Conservation (phyloP, 768 basidiomycete species). For the Tricholoma matsutake region DNA sequence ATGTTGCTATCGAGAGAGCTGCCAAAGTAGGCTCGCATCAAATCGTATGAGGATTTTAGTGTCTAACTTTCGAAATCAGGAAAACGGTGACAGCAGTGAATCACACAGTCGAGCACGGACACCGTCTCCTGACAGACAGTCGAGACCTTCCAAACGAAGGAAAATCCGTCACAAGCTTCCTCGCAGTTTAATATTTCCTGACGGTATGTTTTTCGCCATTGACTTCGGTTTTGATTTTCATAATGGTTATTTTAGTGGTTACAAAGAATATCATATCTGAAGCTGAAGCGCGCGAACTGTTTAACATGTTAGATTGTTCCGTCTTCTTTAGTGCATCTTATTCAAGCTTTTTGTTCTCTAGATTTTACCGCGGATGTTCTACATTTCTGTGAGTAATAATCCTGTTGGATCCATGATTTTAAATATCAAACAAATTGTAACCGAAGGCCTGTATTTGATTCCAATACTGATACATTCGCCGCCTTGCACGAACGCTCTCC, state of each 20-base stretch:
- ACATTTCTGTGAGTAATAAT: slow-evolving; percentile 55
- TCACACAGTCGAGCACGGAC: slow-evolving; percentile 74
- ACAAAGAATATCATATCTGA: slow-evolving; percentile 81
- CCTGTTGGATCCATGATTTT: slow-evolving; percentile 17
- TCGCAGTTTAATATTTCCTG: slow-evolving; percentile 65
- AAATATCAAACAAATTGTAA: slow-evolving; percentile 3
- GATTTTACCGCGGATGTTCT: slow-evolving; percentile 92
- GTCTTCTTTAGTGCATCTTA: slow-evolving; percentile 7
- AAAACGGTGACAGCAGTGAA: slow-evolving; percentile 76
- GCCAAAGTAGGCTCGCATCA: slow-evolving; percentile 53
- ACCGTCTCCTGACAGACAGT: slow-evolving; percentile 66
- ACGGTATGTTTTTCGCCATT: slow-evolving; percentile 46
- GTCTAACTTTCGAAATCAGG: slow-evolving; percentile 37
- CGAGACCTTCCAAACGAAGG: slow-evolving; percentile 66
- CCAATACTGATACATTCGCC: slow-evolving; percentile 79
- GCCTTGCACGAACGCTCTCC: slow-evolving; percentile 85
- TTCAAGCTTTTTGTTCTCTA: slow-evolving; percentile 27
- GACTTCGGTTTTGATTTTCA: slow-evolving; percentile 9
- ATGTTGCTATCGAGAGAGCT: slow-evolving; percentile 77
- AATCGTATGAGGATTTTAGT: slow-evolving; percentile 1
- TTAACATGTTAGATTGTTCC: slow-evolving; percentile 63
- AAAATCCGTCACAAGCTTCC: slow-evolving; percentile 64
- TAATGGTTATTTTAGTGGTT: slow-evolving; percentile 53
- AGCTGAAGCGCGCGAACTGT: slow-evolving; percentile 80
- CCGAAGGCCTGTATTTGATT: slow-evolving; percentile 76